phyloP scores from a whole-genome alignment of 257 asterid genomes.

The Nicotiana undulata region DNA sequence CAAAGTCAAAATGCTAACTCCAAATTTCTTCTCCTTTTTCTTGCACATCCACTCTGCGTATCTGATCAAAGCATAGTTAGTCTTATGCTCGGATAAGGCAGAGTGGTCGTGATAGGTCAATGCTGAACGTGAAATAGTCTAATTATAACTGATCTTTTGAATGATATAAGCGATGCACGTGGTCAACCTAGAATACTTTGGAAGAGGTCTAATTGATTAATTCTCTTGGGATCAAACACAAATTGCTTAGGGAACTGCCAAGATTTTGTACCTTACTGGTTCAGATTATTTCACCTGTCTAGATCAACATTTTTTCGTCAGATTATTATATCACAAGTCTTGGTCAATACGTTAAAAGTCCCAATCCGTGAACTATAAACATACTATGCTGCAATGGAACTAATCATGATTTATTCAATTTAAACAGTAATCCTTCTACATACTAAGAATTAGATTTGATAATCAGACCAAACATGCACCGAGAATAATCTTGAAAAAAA shows the following conservation, averaged over 20 bases:
- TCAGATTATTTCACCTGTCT: neutral
- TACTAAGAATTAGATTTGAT: neutral
- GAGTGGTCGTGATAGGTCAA: neutral
- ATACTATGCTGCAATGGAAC: neutral
- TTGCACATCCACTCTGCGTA: neutral
- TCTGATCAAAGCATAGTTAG: no score
- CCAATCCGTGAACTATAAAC: neutral
- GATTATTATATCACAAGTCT: neutral
- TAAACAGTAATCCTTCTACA: neutral
- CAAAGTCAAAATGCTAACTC: neutral
- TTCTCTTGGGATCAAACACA: neutral
- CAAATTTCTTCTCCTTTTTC: neutral
- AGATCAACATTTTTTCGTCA: neutral
- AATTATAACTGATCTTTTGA: neutral
- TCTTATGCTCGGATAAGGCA: neutral
- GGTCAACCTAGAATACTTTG: neutral
- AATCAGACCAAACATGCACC: neutral
- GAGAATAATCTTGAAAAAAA: neutral
- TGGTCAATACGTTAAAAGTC: neutral
- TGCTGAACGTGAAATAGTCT: neutral
- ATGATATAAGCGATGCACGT: neutral
- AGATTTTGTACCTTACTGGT: neutral
- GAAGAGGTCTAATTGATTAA: neutral
- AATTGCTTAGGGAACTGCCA: neutral
- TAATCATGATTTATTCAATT: neutral